Evolutionary conservation across 2,329 filamentous ascomycete species (phyloP).

Genomic region (Botrytis elliptica): DNA sequence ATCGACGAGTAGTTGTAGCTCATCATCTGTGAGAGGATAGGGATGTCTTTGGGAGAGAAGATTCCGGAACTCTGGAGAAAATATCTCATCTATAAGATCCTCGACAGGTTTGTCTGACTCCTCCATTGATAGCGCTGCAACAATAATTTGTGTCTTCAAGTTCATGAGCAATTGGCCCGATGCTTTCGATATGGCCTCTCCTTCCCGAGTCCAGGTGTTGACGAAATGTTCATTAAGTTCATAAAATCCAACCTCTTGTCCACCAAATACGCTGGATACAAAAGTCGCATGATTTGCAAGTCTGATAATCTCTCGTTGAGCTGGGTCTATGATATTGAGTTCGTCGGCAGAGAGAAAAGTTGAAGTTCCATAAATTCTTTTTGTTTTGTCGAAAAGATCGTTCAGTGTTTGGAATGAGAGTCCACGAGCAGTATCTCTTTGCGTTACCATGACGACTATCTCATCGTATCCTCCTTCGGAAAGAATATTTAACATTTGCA

Average conservation of each 20-base stretch:
- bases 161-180: slow-evolving; percentile 62
- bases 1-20: slow-evolving; percentile 58
- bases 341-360: slow-evolving; percentile 54
- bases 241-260: slow-evolving; percentile 62
- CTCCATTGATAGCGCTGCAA: slow-evolving; percentile 57
- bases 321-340: slow-evolving; percentile 49
- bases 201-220: slow-evolving; percentile 61
- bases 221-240: slow-evolving; percentile 63
- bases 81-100: slow-evolving; percentile 58
- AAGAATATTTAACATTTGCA: slow-evolving; percentile 56
- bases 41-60: slow-evolving; percentile 54
- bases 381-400: slow-evolving; percentile 61
- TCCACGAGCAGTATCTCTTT: slow-evolving; percentile 54
- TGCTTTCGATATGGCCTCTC: slow-evolving; percentile 55
- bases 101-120: slow-evolving; percentile 50
- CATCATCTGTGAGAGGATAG: slow-evolving; percentile 54
- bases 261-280: slow-evolving; percentile 61
- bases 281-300: slow-evolving; percentile 66
- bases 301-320: slow-evolving; percentile 58
- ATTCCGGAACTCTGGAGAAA: slow-evolving; percentile 56
- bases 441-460: slow-evolving; percentile 55
- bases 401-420: slow-evolving; percentile 63
- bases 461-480: slow-evolving; percentile 56
- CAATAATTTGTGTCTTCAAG: slow-evolving; percentile 66
- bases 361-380: slow-evolving; percentile 55